These are phyloP conservation scores for Umbilicaria muhlenbergii DNA, from an alignment of 495 filamentous ascomycete genomes.

Conservation along the genomic window DNA sequence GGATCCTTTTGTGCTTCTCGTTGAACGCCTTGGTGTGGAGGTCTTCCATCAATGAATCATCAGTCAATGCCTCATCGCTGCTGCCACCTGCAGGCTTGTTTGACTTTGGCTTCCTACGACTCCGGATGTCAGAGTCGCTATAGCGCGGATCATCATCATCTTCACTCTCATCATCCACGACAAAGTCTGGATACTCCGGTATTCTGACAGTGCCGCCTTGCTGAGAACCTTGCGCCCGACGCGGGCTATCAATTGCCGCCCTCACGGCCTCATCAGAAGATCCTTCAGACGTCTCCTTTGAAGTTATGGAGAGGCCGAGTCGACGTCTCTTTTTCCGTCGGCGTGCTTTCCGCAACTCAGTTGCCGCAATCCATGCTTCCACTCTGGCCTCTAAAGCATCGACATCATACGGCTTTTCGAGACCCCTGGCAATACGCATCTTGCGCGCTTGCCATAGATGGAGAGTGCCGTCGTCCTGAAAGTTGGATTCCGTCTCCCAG, in stretches of 20 bases:
- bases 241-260: neutral
- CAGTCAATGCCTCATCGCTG: too few relatives aligned
- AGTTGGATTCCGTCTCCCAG: conserved; percentile 47
- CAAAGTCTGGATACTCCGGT: too few relatives aligned
- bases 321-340: conserved; percentile 29
- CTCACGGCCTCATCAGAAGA: neutral
- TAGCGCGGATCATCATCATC: too few relatives aligned
- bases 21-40: too few relatives aligned
- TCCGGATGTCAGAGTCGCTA: too few relatives aligned
- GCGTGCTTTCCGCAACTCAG: conserved; percentile 27
- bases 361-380: conserved; percentile 13
- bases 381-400: conserved; percentile 24
- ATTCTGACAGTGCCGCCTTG: too few relatives aligned
- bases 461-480: conserved; percentile 32
- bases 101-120: too few relatives aligned
- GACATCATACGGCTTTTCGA: conserved; percentile 31
- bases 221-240: too few relatives aligned
- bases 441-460: conserved; percentile 39
- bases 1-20: too few relatives aligned
- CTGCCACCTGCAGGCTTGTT: too few relatives aligned
- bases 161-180: too few relatives aligned
- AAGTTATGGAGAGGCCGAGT: conserved; percentile 17
- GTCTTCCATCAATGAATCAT: too few relatives aligned
- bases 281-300: neutral
- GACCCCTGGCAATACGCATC: conserved; percentile 24